These are phyloP conservation scores for Ophiostoma sp. DNA, from an alignment of 2,329 filamentous ascomycete genomes.

Conservation along the genomic window DNA sequence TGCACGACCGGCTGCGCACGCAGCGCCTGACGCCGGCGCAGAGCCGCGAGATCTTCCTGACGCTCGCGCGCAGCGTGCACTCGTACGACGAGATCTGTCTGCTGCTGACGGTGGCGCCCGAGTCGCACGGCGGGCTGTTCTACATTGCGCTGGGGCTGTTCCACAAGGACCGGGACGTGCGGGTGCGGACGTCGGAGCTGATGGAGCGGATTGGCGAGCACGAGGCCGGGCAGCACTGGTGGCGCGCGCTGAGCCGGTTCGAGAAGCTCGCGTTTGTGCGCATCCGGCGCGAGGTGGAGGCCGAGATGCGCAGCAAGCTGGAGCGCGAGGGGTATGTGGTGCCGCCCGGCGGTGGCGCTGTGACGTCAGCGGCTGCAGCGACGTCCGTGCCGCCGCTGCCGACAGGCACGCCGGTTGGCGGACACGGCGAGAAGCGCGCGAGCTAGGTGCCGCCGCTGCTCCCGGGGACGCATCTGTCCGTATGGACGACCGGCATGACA, in stretches of 20 bases:
- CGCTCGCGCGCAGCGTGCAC: constrained; percentile 67
- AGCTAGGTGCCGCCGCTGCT: constrained; percentile 36
- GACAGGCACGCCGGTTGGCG: not conserved
- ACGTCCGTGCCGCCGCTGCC: not conserved
- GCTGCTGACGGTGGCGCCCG: constrained; percentile 73
- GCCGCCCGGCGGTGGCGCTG: constrained; percentile 20
- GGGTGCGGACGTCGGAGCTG: constrained; percentile 69
- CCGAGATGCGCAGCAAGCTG: constrained; percentile 44
- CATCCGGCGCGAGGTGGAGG: constrained; percentile 61
- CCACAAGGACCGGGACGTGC: constrained; percentile 76
- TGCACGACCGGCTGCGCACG: constrained; percentile 83
- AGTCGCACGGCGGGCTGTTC: constrained; percentile 82
- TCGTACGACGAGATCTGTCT: constrained; percentile 83
- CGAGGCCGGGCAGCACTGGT: constrained; percentile 90
- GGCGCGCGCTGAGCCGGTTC: constrained; percentile 78
- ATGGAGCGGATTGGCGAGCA: constrained; percentile 78
- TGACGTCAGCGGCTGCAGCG: not conserved
- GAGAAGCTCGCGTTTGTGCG: constrained; percentile 80
- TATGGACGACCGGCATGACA: not conserved
- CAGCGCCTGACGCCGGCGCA: constrained; percentile 71
- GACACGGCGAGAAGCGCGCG: constrained; percentile 40
- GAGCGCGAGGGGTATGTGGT: constrained; percentile 41
- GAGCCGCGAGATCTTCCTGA: constrained; percentile 77
- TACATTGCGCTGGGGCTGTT: constrained; percentile 88
- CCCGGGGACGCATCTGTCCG: not conserved